Evolutionary conservation across 2,329 filamentous ascomycete species (phyloP).

Genomic region (Sphaceloma murrayae): DNA sequence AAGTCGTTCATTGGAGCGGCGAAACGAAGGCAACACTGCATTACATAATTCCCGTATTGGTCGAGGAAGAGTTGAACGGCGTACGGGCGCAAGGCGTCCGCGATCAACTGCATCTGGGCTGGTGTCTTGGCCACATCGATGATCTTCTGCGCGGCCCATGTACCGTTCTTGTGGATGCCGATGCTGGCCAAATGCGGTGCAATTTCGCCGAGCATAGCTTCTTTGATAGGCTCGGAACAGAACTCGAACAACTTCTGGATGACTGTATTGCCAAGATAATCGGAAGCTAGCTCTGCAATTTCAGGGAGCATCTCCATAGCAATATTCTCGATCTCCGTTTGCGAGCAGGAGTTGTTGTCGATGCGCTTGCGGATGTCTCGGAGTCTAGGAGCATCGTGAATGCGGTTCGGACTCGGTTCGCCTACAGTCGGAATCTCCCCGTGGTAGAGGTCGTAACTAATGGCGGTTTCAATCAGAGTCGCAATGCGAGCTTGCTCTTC

Average conservation of each 20-base stretch:
- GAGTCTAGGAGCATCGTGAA: constrained; percentile 88
- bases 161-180: constrained; percentile 97
- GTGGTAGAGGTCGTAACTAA: constrained; percentile 61
- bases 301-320: constrained; percentile 92
- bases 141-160: constrained; percentile 98
- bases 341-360: constrained; percentile 81
- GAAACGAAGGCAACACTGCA: constrained; percentile 93
- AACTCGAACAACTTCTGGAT: constrained; percentile 98
- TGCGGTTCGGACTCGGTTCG: constrained; percentile 77
- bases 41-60: constrained; percentile 96
- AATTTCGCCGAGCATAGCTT: constrained; percentile 83
- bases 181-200: constrained; percentile 90
- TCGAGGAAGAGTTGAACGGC: constrained; percentile 88
- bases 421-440: constrained; percentile 82
- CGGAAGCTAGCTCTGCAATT: constrained; percentile 86
- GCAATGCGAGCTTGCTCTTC: constrained; percentile 68
- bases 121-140: constrained; percentile 89
- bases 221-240: constrained; percentile 81
- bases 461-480: constrained; percentile 63
- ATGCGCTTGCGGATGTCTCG: constrained; percentile 95
- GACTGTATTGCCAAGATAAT: constrained; percentile 98
- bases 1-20: constrained; percentile 83
- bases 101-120: constrained; percentile 72
- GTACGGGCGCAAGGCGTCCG: constrained; percentile 74
- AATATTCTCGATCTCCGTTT: constrained; percentile 82